These are phyloP conservation scores for Gaultheria prostrata DNA, from an alignment of 148 eudicot species.

Conservation along the genomic window DNA sequence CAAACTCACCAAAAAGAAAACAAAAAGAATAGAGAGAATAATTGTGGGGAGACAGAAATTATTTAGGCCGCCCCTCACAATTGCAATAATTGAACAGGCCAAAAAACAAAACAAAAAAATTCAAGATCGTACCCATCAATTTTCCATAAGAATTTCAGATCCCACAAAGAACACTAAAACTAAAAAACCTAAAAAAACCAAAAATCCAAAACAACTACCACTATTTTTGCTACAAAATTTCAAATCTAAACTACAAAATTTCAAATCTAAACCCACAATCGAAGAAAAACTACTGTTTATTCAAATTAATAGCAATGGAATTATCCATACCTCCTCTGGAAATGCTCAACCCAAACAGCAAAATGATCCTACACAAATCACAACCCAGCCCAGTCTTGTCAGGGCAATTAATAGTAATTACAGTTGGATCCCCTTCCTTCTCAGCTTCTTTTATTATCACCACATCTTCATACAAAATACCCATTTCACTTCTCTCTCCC, in stretches of 20 bases:
- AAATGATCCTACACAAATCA: slow-evolving; percentile 29
- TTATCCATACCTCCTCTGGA: slow-evolving; percentile 27
- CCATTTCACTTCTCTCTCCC: slow-evolving; percentile 17
- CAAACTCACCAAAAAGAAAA: neutral
- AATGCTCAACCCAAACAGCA: slow-evolving; percentile 32
- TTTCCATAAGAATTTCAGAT: neutral
- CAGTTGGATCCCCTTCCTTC: slow-evolving; percentile 23
- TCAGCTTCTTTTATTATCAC: slow-evolving; percentile 28
- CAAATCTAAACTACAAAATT: neutral
- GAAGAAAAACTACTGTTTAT: too few species aligned
- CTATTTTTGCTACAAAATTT: neutral
- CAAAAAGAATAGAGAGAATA: neutral
- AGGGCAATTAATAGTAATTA: slow-evolving; percentile 30
- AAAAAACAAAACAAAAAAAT: neutral
- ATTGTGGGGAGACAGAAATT: neutral
- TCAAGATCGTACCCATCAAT: neutral
- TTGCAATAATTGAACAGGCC: neutral
- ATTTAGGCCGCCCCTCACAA: neutral
- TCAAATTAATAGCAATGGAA: neutral
- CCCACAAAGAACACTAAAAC: neutral
- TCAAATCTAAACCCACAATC: neutral
- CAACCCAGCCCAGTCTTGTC: slow-evolving; percentile 32
- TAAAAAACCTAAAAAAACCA: neutral
- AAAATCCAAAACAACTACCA: neutral
- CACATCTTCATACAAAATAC: slow-evolving; percentile 24